These are phyloP conservation scores for Aspergillus aculeatus DNA, from an alignment of 2,329 filamentous ascomycete species.

Conservation along the genomic window DNA sequence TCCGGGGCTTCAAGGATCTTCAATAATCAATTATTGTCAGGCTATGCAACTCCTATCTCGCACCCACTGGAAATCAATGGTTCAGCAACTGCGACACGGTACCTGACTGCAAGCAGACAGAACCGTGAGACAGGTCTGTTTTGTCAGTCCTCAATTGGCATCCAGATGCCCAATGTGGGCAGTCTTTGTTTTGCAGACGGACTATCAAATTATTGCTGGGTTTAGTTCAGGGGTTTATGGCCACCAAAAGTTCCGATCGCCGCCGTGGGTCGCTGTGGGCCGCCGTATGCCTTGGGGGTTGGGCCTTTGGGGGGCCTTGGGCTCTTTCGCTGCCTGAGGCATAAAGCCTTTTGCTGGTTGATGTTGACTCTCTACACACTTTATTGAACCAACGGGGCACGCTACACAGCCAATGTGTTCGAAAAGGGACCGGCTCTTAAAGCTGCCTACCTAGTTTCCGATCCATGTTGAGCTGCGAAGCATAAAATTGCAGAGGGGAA, in stretches of 20 bases:
- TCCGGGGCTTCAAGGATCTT: conserved; percentile 10
- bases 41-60: neutral
- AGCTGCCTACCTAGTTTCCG: too few species aligned
- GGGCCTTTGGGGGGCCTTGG: too few species aligned
- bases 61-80: neutral
- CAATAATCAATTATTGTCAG: conserved; percentile 17
- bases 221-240: conserved; percentile 27
- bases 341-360: too few species aligned
- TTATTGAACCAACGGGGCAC: too few species aligned
- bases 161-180: neutral
- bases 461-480: too few species aligned
- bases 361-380: too few species aligned
- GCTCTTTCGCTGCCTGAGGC: too few species aligned
- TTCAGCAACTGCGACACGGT: neutral
- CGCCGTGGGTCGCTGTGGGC: conserved; percentile 27
- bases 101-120: neutral
- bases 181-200: neutral
- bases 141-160: neutral
- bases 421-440: too few species aligned
- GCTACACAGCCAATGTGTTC: too few species aligned
- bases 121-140: neutral
- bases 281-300: conserved; percentile 12
- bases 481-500: too few species aligned
- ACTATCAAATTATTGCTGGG: neutral
- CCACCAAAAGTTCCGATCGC: conserved; percentile 11